These are phyloP conservation scores for Gremmenia infestans DNA, from an alignment of 2,329 filamentous ascomycete genomes.

Conservation along the genomic window DNA sequence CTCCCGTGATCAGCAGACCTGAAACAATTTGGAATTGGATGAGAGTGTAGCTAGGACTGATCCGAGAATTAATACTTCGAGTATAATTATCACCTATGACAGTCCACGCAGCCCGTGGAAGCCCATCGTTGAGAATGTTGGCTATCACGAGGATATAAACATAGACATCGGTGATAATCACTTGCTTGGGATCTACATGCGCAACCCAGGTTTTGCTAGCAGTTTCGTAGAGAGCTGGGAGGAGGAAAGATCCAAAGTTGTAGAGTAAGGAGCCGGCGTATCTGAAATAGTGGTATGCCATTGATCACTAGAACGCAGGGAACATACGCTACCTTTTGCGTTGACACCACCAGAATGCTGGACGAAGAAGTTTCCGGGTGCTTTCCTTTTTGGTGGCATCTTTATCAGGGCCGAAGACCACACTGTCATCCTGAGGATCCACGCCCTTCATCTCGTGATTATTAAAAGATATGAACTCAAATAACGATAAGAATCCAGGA, in stretches of 20 bases:
- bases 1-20: conserved; percentile 54
- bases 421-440: neutral
- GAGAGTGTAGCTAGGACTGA: conserved; percentile 58
- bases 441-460: no score
- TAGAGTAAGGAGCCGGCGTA: conserved; percentile 34
- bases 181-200: conserved; percentile 56
- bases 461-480: no score
- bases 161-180: conserved; percentile 61
- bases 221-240: conserved; percentile 63
- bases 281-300: neutral
- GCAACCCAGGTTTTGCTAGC: conserved; percentile 70
- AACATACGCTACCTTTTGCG: neutral
- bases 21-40: conserved; percentile 55
- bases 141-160: conserved; percentile 64
- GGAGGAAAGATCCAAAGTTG: conserved; percentile 57
- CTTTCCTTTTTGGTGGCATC: neutral
- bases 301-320: neutral
- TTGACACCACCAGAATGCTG: neutral
- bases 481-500: neutral
- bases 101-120: conserved; percentile 63
- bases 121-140: conserved; percentile 69
- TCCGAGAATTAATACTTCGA: conserved; percentile 44
- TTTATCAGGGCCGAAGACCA: neutral
- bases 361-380: neutral
- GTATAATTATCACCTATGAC: conserved; percentile 62